phyloP scores from a whole-genome alignment of 768 basidiomycete genomes.

The Terana coerulea region DNA sequence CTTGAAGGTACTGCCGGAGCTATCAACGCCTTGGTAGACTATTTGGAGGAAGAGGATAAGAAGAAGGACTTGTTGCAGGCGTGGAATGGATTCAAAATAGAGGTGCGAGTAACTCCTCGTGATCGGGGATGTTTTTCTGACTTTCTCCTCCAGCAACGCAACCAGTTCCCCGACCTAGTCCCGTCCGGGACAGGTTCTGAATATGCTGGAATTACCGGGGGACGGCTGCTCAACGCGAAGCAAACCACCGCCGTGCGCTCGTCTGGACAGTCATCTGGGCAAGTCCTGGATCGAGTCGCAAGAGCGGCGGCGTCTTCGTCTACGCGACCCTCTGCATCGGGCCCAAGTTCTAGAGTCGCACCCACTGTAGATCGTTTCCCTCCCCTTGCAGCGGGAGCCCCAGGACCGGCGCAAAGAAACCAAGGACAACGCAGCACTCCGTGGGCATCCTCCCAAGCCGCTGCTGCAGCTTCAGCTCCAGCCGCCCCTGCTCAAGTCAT shows the following conservation, averaged over 20 bases:
- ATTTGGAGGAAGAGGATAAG: slow-evolving; percentile 84
- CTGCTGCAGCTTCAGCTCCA: slow-evolving; percentile 29
- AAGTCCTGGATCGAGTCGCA: slow-evolving; percentile 86
- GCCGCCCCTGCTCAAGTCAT: slow-evolving; percentile 13
- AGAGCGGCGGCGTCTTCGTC: slow-evolving; percentile 57
- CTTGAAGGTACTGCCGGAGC: slow-evolving; percentile 74
- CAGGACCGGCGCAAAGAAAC: slow-evolving; percentile 19
- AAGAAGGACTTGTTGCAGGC: slow-evolving; percentile 66
- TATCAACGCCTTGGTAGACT: slow-evolving; percentile 68
- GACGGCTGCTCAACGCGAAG: slow-evolving; percentile 82
- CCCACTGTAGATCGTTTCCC: slow-evolving; percentile 28
- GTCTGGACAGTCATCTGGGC: slow-evolving; percentile 53
- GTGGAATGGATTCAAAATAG: slow-evolving; percentile 82
- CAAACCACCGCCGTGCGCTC: slow-evolving; percentile 61
- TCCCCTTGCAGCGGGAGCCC: slow-evolving; percentile 17
- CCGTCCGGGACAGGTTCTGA: slow-evolving; percentile 56
- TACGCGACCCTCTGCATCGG: slow-evolving; percentile 29
- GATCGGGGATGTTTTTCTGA: not conserved
- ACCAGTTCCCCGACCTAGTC: slow-evolving; percentile 77
- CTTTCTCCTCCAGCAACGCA: slow-evolving; percentile 55
- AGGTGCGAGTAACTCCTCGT: slow-evolving; percentile 42
- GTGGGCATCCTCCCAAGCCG: slow-evolving; percentile 39
- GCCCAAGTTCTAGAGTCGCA: slow-evolving; percentile 15
- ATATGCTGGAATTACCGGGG: slow-evolving; percentile 78
- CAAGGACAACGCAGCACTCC: slow-evolving; percentile 53